phyloP scores from a whole-genome alignment of 805 yeast species.

The Zygoascus bituminiphila region DNA sequence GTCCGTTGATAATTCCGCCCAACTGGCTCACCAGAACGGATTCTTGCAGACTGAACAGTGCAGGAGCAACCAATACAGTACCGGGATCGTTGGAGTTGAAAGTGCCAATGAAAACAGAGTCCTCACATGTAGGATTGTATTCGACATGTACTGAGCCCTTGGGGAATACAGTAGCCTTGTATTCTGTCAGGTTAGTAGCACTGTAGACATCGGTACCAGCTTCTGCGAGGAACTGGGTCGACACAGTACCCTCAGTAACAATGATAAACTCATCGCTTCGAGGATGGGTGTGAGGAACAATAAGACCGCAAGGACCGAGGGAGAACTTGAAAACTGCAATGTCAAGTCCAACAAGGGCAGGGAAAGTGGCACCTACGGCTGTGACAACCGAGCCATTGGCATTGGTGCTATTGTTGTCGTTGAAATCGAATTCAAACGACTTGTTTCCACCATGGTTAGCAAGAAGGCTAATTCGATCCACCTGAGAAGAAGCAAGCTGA shows the following conservation, averaged over 20 bases:
- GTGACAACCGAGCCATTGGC: conserved; percentile 10
- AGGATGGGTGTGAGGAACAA: conserved; percentile 17
- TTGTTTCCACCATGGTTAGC: conserved; percentile 12
- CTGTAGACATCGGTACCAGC: conserved; percentile 13
- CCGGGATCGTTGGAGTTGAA: conserved; percentile 17
- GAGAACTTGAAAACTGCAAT: conserved; percentile 11
- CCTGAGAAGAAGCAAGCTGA: conserved; percentile 10
- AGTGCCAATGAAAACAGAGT: conserved; percentile 11
- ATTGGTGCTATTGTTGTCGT: conserved; percentile 7
- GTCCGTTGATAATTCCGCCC: conserved; percentile 11
- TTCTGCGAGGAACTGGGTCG: conserved; percentile 16
- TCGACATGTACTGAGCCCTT: conserved; percentile 16
- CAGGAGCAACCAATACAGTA: conserved; percentile 12
- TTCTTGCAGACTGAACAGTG: conserved; percentile 15
- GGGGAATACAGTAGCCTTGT: conserved; percentile 16
- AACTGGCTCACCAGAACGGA: conserved; percentile 8
- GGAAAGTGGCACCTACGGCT: conserved; percentile 12
- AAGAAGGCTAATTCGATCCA: conserved; percentile 8
- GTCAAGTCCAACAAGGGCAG: conserved; percentile 13
- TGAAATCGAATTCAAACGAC: conserved; percentile 17
- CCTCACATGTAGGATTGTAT: conserved; percentile 16
- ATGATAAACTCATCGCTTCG: conserved; percentile 14
- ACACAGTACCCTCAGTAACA: conserved; percentile 14
- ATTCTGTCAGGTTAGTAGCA: conserved; percentile 3
- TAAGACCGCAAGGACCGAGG: conserved; percentile 16